Base-by-base conservation (phyloP, 1,284 basidiomycete species). In the Exobasidium rhododendri region DNA sequence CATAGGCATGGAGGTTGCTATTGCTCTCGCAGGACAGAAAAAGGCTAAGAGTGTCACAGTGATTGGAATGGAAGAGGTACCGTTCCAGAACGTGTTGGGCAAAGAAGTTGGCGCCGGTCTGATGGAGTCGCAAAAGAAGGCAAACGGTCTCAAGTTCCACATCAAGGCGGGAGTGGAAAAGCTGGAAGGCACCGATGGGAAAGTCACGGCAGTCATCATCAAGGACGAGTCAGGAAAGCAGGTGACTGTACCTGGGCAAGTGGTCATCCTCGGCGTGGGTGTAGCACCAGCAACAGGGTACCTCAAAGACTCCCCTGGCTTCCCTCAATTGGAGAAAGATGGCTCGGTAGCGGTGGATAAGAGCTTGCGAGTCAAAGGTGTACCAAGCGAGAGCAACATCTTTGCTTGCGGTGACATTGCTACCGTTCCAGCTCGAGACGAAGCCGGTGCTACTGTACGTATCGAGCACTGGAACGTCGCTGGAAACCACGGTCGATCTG, bases 391-490 rank as follows among this genome's bases (percentile, higher is more conserved):
- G 17, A 84, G 67, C 70, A 79, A 87, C 69, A 86, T 96, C 4
- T 97, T 86, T 78, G 93, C 93, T 4, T 86, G 94, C 62, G 93
- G 92, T 54, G 92, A 96, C 81, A 93, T 96, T 72, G 92, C 92
- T 0, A 84, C 86, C 58, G 92, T 90, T 78, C 88, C 89, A 2
- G 69, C 63, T 22, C 31, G 57, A n/a, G 45, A 55, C 29, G 64
- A 65, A 11, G 81, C 79, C 2, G 86, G 86, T 2, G 83, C 83
- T 55, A 76, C 82, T 63, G 82, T 82, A 56, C 82, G 91, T 47
- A 88, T 94, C 65, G 92, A 94, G 81, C 92, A 94, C 81, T 94
- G 92, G 92, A 93, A 89, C 85, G 88, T 91, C 63, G 89, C 89
- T 22, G 86, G 87, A 46, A 91, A 91, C 79, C 89, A 94, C 70